phyloP scores from a whole-genome alignment of 805 yeast genomes.

The Kodamaea neixiangensis region DNA sequence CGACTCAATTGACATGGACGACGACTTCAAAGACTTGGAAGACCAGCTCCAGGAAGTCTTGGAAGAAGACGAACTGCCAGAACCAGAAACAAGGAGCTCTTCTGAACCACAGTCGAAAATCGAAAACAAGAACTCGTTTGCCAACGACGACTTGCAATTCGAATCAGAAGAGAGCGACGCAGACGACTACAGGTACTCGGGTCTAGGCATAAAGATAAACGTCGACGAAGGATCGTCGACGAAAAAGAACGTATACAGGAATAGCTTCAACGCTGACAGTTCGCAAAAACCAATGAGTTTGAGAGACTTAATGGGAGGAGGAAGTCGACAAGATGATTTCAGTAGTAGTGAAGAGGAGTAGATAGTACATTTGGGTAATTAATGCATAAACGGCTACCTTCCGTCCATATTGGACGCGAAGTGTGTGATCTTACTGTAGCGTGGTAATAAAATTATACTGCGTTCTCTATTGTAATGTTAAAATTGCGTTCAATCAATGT shows the following conservation, averaged over 20 bases:
- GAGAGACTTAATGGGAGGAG: constrained; percentile 37
- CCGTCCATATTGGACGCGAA: neutral
- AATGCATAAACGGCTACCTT: neutral
- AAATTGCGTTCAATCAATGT: too few species aligned
- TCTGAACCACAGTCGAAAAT: neutral
- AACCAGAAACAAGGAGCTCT: neutral
- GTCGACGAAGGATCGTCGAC: constrained; percentile 18
- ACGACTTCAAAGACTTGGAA: constrained; percentile 46
- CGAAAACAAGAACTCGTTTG: neutral
- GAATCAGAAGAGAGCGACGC: constrained; percentile 31
- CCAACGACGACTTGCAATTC: neutral
- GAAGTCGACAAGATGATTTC: constrained; percentile 27
- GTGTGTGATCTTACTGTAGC: neutral
- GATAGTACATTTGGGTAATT: neutral
- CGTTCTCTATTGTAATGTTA: too few species aligned
- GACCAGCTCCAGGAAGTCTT: constrained; percentile 44
- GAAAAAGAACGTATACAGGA: constrained; percentile 7
- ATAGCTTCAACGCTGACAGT: constrained; percentile 5
- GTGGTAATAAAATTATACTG: too few species aligned
- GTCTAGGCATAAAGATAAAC: constrained; percentile 26
- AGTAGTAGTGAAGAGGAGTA: constrained; percentile 37
- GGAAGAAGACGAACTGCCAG: constrained; percentile 19
- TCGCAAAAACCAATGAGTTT: constrained; percentile 39
- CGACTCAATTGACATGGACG: constrained; percentile 27
- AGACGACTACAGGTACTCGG: constrained; percentile 23